These are phyloP conservation scores for Hypoxylon sp. DNA, from an alignment of 2,329 filamentous ascomycete genomes.

Conservation along the genomic window DNA sequence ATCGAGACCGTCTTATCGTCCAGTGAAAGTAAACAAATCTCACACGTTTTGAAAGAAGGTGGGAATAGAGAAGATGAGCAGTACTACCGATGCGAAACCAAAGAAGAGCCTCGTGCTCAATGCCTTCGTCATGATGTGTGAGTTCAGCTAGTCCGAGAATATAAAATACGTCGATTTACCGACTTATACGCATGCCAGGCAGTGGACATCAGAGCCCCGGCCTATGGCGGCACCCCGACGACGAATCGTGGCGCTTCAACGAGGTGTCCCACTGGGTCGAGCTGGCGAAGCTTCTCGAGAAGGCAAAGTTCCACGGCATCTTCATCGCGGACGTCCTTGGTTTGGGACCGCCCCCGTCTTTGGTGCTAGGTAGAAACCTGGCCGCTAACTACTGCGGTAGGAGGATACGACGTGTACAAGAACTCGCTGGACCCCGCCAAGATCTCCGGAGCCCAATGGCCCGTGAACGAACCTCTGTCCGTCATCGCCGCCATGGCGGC, in stretches of 20 bases:
- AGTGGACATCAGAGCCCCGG: slow-evolving; percentile 61
- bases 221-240: slow-evolving; percentile 65
- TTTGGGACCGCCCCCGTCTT: slow-evolving; percentile 14
- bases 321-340: slow-evolving; percentile 75
- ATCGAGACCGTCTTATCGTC: not conserved
- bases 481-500: slow-evolving; percentile 78
- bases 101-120: slow-evolving; percentile 63
- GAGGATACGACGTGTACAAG: slow-evolving; percentile 78
- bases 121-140: slow-evolving; percentile 64
- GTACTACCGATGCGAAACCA: slow-evolving; percentile 47
- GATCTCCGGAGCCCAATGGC: slow-evolving; percentile 75
- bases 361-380: slow-evolving; percentile 23
- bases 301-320: slow-evolving; percentile 72
- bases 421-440: slow-evolving; percentile 70
- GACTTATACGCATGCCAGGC: slow-evolving; percentile 44
- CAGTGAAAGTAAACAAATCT: slow-evolving; percentile 1
- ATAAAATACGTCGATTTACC: no score
- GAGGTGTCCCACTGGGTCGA: slow-evolving; percentile 73
- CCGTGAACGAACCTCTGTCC: slow-evolving; percentile 75
- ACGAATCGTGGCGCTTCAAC: slow-evolving; percentile 70
- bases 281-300: slow-evolving; percentile 71
- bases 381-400: slow-evolving; percentile 47
- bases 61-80: slow-evolving; percentile 27
- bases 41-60: not conserved
- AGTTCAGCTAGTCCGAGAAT: slow-evolving; percentile 7